Evolutionary conservation across 106 monocot species (phyloP).

Genomic region (Acorus calamus): DNA sequence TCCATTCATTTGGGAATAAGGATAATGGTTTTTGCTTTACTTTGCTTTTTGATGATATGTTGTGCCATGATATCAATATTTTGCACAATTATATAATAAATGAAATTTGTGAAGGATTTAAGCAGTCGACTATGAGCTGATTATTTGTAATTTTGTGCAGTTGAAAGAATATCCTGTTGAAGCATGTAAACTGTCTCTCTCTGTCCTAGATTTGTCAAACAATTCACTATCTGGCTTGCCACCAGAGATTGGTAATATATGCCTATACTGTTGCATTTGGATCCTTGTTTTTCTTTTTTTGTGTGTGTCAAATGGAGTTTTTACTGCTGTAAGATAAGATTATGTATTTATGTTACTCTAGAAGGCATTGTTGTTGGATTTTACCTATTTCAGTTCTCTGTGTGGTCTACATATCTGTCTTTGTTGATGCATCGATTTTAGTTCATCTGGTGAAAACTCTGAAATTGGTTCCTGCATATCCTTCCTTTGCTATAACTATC

Average conservation of each 20-base stretch:
- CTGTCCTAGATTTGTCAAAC: conserved; percentile 88
- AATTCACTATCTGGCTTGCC: conserved; percentile 93
- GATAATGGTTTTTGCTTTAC: neutral
- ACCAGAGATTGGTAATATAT: conserved; percentile 72
- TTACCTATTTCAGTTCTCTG: no score
- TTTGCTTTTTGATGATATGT: neutral
- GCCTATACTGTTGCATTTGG: neutral
- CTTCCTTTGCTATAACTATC: no score
- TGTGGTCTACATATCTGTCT: no score
- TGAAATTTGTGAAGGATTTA: neutral
- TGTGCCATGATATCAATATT: neutral
- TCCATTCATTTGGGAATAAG: no score
- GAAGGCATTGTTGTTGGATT: no score
- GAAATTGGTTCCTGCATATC: no score
- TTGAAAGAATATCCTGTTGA: conserved; percentile 86
- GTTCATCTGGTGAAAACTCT: no score
- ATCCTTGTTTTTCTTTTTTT: neutral
- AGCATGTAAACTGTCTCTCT: conserved; percentile 77
- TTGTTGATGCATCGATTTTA: no score
- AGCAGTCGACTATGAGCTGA: conserved; percentile 1
- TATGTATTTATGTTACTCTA: no score
- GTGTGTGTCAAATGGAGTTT: no score
- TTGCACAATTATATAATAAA: neutral
- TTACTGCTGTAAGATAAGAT: no score
- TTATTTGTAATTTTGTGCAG: conserved; percentile 21